Base-by-base conservation (phyloP, 2,329 filamentous ascomycete genomes). In the Penicillium sp. region DNA sequence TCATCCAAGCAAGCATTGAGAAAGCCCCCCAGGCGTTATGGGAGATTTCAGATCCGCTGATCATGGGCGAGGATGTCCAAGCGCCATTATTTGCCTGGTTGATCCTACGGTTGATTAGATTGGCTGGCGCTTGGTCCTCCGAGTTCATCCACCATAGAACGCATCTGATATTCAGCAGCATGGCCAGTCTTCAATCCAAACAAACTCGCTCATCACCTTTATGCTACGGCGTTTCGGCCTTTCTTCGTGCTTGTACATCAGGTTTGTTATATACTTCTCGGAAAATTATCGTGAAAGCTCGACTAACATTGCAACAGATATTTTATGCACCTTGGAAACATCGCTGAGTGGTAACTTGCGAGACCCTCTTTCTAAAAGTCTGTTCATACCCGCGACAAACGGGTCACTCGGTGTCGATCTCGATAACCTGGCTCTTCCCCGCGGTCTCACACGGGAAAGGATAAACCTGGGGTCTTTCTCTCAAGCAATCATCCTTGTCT, bases 1-100 rank as follows among this genome's bases (percentile, higher is more conserved):
- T 96, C 52, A 81, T 97, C 45, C 83, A 84, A 56, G 83, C 89
- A 51, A 90, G 90, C 3, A 83, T 96, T 62, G 83, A 86, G 61
- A 90, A 92, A 68, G 90, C 88, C 8, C 92, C 86, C 16, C 75
- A 75, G 39, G 86, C 88, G 59, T 82, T 89, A 4, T 78, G 89
- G 43, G 90, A 88, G 81, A 70, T 83, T 39, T 90, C 79, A 84
- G 62, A 82, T 85, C 61, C 88, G 81, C 48, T 84, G 80, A 69
- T 75, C 85, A 44, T 80, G 86, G 62, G 81, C 74, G 66, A 72
- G 54, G 68, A 71, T 66, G 69, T 77, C 50, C 72, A 76, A 33
- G 78, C 79, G 4, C 82, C 80, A 6, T 74, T 87, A 25, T 77
- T 82, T 59, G 71, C 83, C 25, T 84, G 81, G 80, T 71, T 88